Base-by-base conservation (phyloP, 768 basidiomycete genomes). In the Trametes cinnabarina region DNA sequence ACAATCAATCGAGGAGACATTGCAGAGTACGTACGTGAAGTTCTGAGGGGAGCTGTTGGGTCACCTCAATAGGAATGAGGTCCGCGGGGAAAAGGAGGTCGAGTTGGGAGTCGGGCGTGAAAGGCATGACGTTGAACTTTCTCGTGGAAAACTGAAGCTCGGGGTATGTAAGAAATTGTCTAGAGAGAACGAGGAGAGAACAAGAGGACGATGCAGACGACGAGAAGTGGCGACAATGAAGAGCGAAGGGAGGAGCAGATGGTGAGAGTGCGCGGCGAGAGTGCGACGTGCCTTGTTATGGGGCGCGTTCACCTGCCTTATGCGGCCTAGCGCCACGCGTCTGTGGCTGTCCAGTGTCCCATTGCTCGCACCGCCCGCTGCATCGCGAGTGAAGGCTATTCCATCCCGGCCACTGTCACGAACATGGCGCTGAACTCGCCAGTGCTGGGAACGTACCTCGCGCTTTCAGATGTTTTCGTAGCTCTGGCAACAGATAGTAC, bases 1-100 rank as follows among this genome's bases (percentile, higher is more conserved):
- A n/a, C n/a, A n/a, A n/a, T n/a, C n/a, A n/a, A n/a, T n/a, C n/a
- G 19, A 26, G 20, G 22, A 1, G 14, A 8, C 3, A 19, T 26
- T 2, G 14, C 23, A 4, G 15, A 34, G 25, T 10, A 74, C 80
- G 60, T 69, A 91, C 88, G 68, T 90, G 88, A 22, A 91, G 76
- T 58, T 85, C 87, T 8, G 77, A 60, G 37, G 84, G 86, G 4
- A 95, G 73, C 55, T 79, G 77, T 3, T 74, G 72, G 54, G 77
- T 78, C 63, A 94, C 82, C 26, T 86, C 80, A 1, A 67, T 59
- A 0, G 92, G 85, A 64, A 96, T 88, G 71, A 90, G 77, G 51
- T 82, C 80, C 30, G 84, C 74, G 26, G 87, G 74, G 74, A 95
- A 95, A 62, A 92, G 77, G 50, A 96, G 83, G 67, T 94, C 87